Base-by-base conservation (phyloP, 768 basidiomycete genomes). In the Hydnum rufescens region DNA sequence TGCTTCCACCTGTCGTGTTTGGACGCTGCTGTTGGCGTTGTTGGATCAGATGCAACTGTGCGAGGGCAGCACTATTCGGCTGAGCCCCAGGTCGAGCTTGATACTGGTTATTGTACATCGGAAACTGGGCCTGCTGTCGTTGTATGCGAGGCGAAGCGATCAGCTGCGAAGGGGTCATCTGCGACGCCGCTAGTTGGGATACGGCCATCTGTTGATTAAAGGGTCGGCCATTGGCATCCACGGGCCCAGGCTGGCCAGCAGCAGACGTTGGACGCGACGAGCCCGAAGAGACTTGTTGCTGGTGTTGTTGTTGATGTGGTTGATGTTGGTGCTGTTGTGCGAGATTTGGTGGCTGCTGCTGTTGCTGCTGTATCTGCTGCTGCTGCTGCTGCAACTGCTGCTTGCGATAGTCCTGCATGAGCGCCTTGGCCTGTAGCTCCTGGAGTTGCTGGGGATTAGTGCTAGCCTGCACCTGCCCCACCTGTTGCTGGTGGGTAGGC, bases 401-500 rank as follows among this genome's bases (percentile, higher is more conserved):
- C 29, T 53, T 52, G 32, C 57, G 31, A 55, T 32, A 43, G 47
- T 53, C 46, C 28, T 51, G 54, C 19, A 39, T 36, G 26, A 50
- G 34, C 36, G 32, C 50, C 42, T 54, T 51, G 23, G 52, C 61
- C 49, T 63, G 63, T 19, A 60, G 61, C 29, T 57, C 59, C 2
- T 59, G 59, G 30, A 64, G 64, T 32, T 63, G 61, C 44, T 56
- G 55, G 13, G 43, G 36, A 25, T 30, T 26, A 3, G 58, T n/a
- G 63, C 63, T 51, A 50, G 55, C 32, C 53, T 57, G 55, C 56
- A 58, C 26, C 51, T 57, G 51, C 32, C 50, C 28, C 53, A 50
- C 58, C 56, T 49, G 50, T 51, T 57, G 59, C 52, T 59, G 39
- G 57, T 60, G 59, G 47, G 64, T 59, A 19, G 62, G 55, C 49